Percentiles rank a stretch among this genome's conserved stretches.
phyloP scores from a whole-genome alignment of 2,329 filamentous ascomycete species.

The Talaromyces atroroseus region DNA sequence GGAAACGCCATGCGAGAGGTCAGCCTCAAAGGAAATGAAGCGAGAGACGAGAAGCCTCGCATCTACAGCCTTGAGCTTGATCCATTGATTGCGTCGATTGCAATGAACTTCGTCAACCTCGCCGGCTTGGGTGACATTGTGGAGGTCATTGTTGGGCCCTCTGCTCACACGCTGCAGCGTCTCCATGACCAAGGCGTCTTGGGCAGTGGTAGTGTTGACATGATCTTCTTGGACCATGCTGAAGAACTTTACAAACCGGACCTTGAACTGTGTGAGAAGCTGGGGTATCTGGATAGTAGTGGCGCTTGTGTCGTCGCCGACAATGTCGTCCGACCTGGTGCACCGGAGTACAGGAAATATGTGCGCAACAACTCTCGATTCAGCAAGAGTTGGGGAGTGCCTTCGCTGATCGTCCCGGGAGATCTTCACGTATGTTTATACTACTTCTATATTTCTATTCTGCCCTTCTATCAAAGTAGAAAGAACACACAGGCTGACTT shows the following conservation, averaged over 20 bases:
- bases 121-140: constrained; percentile 30
- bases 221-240: constrained; percentile 35
- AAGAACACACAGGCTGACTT: neutral
- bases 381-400: neutral
- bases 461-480: neutral
- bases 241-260: constrained; percentile 34
- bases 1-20: constrained; percentile 21
- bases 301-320: constrained; percentile 34
- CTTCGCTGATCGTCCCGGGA: constrained; percentile 2
- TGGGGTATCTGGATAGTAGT: constrained; percentile 24
- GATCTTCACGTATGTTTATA: neutral
- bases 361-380: constrained; percentile 18
- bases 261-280: constrained; percentile 29
- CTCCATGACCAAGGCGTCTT: constrained; percentile 25
- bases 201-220: constrained; percentile 23
- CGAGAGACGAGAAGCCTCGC: constrained; percentile 16
- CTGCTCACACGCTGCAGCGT: constrained; percentile 24
- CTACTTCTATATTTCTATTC: neutral
- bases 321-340: constrained; percentile 37
- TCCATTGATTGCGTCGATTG: constrained; percentile 24
- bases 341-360: constrained; percentile 38
- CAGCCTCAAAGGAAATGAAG: neutral
- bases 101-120: constrained; percentile 28
- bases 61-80: constrained; percentile 37
- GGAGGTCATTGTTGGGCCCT: constrained; percentile 30